Evolutionary conservation across 164 flowering plant species (phyloP).

Genomic region (Aristolochia contorta): DNA sequence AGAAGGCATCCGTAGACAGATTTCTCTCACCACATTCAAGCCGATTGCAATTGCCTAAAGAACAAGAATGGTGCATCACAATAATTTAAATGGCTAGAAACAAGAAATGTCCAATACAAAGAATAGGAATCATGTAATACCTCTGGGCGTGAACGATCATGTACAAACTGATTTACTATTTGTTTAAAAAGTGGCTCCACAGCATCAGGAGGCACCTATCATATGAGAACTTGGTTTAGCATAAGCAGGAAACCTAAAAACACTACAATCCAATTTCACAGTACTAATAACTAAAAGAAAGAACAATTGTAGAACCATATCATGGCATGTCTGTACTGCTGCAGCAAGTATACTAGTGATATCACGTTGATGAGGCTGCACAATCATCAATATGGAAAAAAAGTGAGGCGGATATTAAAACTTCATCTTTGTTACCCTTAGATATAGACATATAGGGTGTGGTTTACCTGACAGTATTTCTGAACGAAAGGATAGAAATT

Average conservation of each 20-base stretch:
- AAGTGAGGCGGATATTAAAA: not conserved
- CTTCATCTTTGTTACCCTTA: too few species aligned
- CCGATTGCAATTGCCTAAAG: constrained; percentile 85
- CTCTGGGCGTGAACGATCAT: constrained; percentile 88
- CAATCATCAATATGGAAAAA: constrained; percentile 11
- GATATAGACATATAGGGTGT: too few species aligned
- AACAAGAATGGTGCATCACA: constrained; percentile 6
- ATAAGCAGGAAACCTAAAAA: not conserved
- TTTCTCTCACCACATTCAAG: constrained; percentile 76
- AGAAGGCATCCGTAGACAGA: constrained; percentile 87
- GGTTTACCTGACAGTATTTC: constrained; percentile 71
- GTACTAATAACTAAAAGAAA: not conserved
- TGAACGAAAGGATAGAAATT: constrained; percentile 75
- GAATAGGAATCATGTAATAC: constrained; percentile 23
- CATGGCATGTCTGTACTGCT: constrained; percentile 95
- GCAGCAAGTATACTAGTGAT: constrained; percentile 82
- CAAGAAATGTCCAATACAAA: not conserved
- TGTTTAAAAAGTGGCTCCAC: constrained; percentile 85
- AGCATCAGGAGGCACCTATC: constrained; percentile 91
- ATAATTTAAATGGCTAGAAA: not conserved
- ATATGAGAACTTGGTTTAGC: constrained; percentile 7
- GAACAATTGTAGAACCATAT: constrained; percentile 49
- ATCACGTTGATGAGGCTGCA: constrained; percentile 96
- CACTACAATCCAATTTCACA: not conserved
- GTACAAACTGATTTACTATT: constrained; percentile 86